Evolutionary conservation across 257 asterid genomes (phyloP).

Genomic region (Anisodus tanguticus): DNA sequence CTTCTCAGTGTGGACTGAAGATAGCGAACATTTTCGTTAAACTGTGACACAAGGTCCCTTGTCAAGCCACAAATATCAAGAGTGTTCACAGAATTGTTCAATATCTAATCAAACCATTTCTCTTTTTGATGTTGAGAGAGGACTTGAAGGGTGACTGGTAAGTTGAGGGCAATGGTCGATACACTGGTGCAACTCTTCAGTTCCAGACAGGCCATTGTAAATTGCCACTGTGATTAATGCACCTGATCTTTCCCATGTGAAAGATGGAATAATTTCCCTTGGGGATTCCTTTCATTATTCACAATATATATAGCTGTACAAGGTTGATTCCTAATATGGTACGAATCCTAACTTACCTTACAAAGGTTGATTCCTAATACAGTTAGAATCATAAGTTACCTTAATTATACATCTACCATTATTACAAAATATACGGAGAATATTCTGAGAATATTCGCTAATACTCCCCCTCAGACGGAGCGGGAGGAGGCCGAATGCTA

Average conservation of each 20-base stretch:
- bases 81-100: not conserved
- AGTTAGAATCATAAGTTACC: no score
- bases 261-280: no score
- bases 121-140: not conserved
- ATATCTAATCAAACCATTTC: slow-evolving; percentile 26
- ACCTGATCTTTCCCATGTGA: slow-evolving; percentile 11
- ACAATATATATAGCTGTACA: no score
- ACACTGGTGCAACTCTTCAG: not conserved
- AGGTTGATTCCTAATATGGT: no score
- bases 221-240: not conserved
- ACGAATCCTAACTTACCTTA: no score
- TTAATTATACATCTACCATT: no score
- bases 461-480: no score
- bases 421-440: no score
- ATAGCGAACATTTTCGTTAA: slow-evolving; percentile 25
- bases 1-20: slow-evolving; percentile 26
- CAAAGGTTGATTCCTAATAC: no score
- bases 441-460: no score
- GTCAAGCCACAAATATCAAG: slow-evolving; percentile 23
- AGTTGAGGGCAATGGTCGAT: not conserved
- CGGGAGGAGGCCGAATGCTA: no score
- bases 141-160: not conserved
- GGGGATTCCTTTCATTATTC: no score
- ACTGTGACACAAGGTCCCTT: slow-evolving; percentile 1
- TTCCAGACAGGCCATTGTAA: not conserved